Base-by-base conservation (phyloP, 257 asterid species). In the Linaria vulgaris region DNA sequence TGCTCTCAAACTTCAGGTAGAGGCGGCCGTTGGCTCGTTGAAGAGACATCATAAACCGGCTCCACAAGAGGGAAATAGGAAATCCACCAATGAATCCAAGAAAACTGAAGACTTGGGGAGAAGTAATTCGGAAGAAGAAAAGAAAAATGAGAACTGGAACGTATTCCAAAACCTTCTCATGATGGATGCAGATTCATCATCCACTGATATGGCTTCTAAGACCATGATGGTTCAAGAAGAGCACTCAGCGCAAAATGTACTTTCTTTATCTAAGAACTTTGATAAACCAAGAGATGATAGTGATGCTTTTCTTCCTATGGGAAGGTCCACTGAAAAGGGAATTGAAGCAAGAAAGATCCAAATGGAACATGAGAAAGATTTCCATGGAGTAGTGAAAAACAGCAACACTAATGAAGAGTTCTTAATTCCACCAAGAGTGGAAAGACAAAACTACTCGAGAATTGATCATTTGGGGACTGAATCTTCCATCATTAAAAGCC, bases 131-230 rank as follows among this genome's bases (percentile, higher is more conserved):
- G 75, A 65, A 61, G 84, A 74, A 65, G 75, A 75, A 65, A 83
- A 27, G 56, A 77, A 59, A 61, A 78, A 65, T 41, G 84, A 77
- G 72, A 78, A 63, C 50, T 88, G 96, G 96, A 90, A 84, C 78
- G 72, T 79, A 60, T 88, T 88, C 80, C 95, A 88, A 71, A 78
- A 77, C 71, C 79, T 88, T 72, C 96, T 88, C 21, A 31, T 88
- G 88, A 80, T 56, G 83, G 92, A 86, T 57, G 68, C 81, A 9
- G 88, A 78, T 37, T 27, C 34, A 27, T 27, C 34, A 6, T 3
- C 34, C 34, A 27, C 34, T 27, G 34, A 27, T 27, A 27, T 6
- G 34, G 34, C 4, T 27, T 41, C 74, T 22, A 74, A 65, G 63
- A 39, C 61, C 25, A n/a, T 57, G 63, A 75, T 34, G 12, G 51